These are phyloP conservation scores for Apiospora kogelbergensis DNA, from an alignment of 2,329 filamentous ascomycete genomes.

Conservation along the genomic window DNA sequence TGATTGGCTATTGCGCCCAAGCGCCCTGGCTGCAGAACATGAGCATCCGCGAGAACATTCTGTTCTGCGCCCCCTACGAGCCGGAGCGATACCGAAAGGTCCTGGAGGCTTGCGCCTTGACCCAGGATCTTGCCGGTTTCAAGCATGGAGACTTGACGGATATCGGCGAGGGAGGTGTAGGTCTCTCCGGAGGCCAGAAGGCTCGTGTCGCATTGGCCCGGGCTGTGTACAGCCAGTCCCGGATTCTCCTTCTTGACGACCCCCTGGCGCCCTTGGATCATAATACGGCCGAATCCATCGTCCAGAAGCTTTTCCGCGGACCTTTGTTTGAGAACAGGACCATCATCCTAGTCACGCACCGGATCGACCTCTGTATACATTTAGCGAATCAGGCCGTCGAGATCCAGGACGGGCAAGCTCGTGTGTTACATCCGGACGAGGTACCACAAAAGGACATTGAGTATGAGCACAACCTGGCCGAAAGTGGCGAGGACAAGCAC, in stretches of 20 bases:
- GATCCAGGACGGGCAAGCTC: slow-evolving; percentile 60
- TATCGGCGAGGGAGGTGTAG: slow-evolving; percentile 63
- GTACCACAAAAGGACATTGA: slow-evolving; percentile 34
- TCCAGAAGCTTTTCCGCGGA: slow-evolving; percentile 62
- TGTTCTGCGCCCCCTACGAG: slow-evolving; percentile 60
- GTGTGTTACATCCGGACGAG: slow-evolving; percentile 46
- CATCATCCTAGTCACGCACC: slow-evolving; percentile 77
- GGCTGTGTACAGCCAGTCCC: slow-evolving; percentile 58
- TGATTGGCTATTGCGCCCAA: slow-evolving; percentile 58
- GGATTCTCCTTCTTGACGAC: slow-evolving; percentile 61
- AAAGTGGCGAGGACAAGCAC: slow-evolving; percentile 33
- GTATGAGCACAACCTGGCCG: slow-evolving; percentile 23
- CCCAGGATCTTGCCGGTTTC: slow-evolving; percentile 56
- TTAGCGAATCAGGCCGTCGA: slow-evolving; percentile 74
- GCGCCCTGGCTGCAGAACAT: slow-evolving; percentile 66
- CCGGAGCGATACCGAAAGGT: slow-evolving; percentile 56
- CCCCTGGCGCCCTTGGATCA: slow-evolving; percentile 64
- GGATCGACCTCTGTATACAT: slow-evolving; percentile 74
- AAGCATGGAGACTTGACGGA: slow-evolving; percentile 57
- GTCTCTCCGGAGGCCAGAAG: slow-evolving; percentile 63
- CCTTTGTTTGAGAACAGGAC: slow-evolving; percentile 63
- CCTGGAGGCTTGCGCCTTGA: slow-evolving; percentile 59
- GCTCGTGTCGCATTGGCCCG: slow-evolving; percentile 63
- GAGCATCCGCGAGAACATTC: slow-evolving; percentile 64
- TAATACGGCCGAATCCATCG: slow-evolving; percentile 58